phyloP scores from a whole-genome alignment of 495 filamentous ascomycete genomes.

The Hypomontagnella submonticulosa region DNA sequence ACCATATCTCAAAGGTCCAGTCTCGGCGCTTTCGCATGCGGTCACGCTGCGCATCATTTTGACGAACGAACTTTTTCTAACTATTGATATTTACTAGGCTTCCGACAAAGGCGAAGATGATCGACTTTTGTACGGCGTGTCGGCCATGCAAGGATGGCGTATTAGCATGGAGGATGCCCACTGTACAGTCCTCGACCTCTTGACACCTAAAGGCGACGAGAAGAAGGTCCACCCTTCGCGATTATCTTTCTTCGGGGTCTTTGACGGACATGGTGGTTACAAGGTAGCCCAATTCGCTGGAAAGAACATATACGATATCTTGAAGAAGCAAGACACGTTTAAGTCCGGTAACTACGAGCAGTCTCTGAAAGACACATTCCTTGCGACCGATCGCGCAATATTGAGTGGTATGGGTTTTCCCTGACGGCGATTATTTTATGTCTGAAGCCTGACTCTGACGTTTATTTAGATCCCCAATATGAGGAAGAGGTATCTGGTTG shows the following conservation, averaged over 20 bases:
- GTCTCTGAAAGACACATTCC: conserved; percentile 95
- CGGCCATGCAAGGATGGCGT: conserved; percentile 99
- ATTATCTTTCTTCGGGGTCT: conserved; percentile 96
- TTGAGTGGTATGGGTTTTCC: conserved; percentile 77
- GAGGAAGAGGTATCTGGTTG: conserved; percentile 98
- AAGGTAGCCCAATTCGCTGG: conserved; percentile 94
- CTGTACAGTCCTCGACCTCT: conserved; percentile 85
- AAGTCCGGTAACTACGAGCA: conserved; percentile 91
- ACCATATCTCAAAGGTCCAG: conserved; percentile 18
- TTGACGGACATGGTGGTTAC: conserved; percentile 96
- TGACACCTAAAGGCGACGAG: conserved; percentile 66
- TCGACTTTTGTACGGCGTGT: conserved; percentile 89
- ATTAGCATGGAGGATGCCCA: conserved; percentile 99
- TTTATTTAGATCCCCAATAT: conserved; percentile 83
- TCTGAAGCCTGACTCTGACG: conserved; percentile 17
- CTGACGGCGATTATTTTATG: conserved; percentile 3
- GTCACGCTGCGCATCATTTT: conserved; percentile 22
- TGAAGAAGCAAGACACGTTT: conserved; percentile 93
- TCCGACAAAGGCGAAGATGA: conserved; percentile 94
- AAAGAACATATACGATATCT: conserved; percentile 91
- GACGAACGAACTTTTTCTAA: conserved; percentile 19
- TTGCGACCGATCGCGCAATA: conserved; percentile 95
- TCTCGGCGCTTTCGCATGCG: conserved; percentile 27
- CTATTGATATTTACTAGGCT: conserved; percentile 62
- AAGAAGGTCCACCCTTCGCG: conserved; percentile 74